These are phyloP conservation scores for Waitea zeae DNA, from an alignment of 1,284 basidiomycete genomes.

Conservation along the genomic window DNA sequence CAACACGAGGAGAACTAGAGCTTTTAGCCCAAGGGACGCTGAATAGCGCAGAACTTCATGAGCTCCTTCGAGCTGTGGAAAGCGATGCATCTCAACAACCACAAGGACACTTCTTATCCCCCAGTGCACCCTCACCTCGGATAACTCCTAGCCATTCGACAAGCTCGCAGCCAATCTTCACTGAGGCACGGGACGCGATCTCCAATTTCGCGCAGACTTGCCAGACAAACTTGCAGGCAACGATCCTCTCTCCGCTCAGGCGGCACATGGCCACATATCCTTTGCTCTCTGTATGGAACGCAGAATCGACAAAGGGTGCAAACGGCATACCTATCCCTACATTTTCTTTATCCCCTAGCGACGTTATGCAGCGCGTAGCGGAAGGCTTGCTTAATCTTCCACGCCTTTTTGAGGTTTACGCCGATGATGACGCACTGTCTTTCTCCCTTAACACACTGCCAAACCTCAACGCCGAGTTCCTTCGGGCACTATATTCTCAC, in stretches of 20 bases:
- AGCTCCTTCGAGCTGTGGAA: conserved; percentile 30
- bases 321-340: conserved; percentile 75
- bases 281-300: conserved; percentile 46
- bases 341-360: conserved; percentile 85
- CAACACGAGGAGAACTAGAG: conserved; percentile 52
- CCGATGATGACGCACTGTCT: conserved; percentile 78
- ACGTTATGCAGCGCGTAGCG: conserved; percentile 75
- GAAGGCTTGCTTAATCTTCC: conserved; percentile 91
- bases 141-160: conserved; percentile 7
- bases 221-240: conserved; percentile 64
- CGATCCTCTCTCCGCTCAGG: conserved; percentile 75
- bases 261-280: conserved; percentile 64
- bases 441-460: conserved; percentile 80
- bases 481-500: conserved; percentile 29
- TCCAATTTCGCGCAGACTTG: conserved; percentile 53
- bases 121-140: conserved; percentile 8
- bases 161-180: conserved; percentile 26
- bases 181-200: conserved; percentile 39
- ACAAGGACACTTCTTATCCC: conserved; percentile 8
- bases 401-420: conserved; percentile 86
- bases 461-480: conserved; percentile 38
- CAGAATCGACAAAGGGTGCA: conserved; percentile 13
- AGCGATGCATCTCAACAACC: conserved; percentile 9
- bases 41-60: conserved; percentile 63
- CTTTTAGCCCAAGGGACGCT: conserved; percentile 68